These are phyloP conservation scores for Zopfochytrium polystomum DNA, from an alignment of 371 early-diverging fungal species.

Conservation along the genomic window DNA sequence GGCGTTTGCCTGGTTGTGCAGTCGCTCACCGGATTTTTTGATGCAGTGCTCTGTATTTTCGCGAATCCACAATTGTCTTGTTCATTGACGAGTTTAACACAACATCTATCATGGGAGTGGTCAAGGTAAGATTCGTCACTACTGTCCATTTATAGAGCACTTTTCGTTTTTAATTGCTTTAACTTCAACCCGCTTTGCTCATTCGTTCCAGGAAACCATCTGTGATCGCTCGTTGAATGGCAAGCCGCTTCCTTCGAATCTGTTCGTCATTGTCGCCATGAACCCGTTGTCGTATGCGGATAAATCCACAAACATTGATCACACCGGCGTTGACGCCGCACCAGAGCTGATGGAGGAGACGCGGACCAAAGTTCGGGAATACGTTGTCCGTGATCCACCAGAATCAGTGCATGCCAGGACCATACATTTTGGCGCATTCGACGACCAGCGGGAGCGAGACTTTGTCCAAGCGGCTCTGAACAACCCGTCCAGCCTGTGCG, in stretches of 20 bases:
- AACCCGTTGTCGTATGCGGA: background rate
- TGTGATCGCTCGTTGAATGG: background rate
- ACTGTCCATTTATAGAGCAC: no score
- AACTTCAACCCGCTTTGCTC: no score
- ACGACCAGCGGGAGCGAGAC: background rate
- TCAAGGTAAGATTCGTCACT: no score
- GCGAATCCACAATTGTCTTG: background rate
- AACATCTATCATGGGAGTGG: background rate
- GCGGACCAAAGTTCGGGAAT: no score
- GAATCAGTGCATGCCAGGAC: background rate
- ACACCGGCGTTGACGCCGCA: background rate
- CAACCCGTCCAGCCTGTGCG: background rate
- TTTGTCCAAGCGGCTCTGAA: background rate
- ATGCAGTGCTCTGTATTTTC: background rate
- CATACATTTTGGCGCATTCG: background rate
- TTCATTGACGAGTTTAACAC: constrained; percentile 1
- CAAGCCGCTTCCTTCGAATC: background rate
- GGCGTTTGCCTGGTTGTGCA: no score
- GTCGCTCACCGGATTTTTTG: no score
- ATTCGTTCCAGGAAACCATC: no score
- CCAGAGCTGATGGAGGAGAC: background rate
- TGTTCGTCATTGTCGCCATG: background rate
- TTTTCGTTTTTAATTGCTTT: no score
- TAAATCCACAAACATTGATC: background rate
- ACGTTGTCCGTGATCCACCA: background rate